These are phyloP conservation scores for Gynostemma pentaphyllum DNA, from an alignment of 306 rosid genomes.

Conservation along the genomic window DNA sequence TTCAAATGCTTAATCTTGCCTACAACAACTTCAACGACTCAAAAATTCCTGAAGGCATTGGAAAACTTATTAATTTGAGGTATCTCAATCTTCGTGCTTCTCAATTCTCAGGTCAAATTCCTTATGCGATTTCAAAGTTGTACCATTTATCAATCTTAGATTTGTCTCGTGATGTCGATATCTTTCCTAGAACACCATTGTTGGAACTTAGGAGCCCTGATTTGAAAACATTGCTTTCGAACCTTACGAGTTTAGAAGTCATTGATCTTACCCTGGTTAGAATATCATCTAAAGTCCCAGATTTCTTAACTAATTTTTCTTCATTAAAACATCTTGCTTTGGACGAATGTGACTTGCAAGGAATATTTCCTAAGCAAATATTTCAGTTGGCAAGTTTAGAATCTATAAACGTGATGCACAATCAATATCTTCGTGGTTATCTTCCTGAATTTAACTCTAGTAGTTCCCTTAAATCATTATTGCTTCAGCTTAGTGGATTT, in stretches of 20 bases:
- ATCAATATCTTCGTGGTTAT: neutral
- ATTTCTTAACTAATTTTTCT: no score
- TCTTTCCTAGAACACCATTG: neutral
- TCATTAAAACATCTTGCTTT: no score
- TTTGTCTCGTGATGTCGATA: neutral
- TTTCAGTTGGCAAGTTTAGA: slow-evolving; percentile 1
- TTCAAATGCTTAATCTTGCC: no score
- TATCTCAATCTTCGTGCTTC: neutral
- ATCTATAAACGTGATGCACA: neutral
- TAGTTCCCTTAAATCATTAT: neutral
- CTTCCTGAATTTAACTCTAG: slow-evolving; percentile 6
- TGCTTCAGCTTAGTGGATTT: neutral
- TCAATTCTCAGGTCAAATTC: neutral
- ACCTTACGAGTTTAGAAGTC: no score
- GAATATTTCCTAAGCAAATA: neutral
- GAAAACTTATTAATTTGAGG: neutral
- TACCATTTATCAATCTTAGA: neutral
- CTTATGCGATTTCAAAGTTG: neutral
- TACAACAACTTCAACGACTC: neutral
- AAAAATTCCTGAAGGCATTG: neutral
- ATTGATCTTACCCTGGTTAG: no score
- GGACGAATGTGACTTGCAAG: no score
- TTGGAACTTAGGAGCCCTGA: neutral
- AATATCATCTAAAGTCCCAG: no score
- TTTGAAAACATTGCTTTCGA: no score